Conservation (phyloP, 257 asterid genomes). For the Mentha longifolia region DNA sequence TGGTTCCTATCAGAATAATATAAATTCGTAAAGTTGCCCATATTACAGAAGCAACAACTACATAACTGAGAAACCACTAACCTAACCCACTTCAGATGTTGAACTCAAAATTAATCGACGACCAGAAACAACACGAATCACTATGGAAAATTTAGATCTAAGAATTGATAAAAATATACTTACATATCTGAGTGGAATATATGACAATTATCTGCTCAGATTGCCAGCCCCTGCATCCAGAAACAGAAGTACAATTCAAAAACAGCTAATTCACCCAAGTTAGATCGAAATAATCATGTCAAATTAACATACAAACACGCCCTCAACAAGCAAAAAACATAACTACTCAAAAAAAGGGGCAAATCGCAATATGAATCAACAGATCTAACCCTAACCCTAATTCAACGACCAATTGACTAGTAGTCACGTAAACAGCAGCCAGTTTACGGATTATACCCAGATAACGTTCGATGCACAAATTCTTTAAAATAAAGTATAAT, state of each 20-base stretch:
- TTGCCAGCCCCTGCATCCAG: conserved; percentile 34
- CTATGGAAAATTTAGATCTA: conserved; percentile 22
- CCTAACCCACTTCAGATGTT: conserved; percentile 9
- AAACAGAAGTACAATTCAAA: conserved; percentile 21
- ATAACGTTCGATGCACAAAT: conserved; percentile 1
- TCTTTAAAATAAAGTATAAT: conserved; percentile 16
- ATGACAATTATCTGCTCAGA: conserved; percentile 34
- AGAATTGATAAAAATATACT: conserved; percentile 12
- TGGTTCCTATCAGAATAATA: not conserved
- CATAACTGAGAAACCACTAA: not conserved
- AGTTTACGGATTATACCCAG: conserved; percentile 14
- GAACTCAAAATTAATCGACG: not conserved
- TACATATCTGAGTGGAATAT: conserved; percentile 28
- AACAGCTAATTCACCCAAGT: not conserved
- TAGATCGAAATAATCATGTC: conserved; percentile 25
- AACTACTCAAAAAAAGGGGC: not conserved
- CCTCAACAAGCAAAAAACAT: conserved; percentile 14
- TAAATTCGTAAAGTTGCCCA: conserved; percentile 4
- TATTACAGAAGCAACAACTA: conserved; percentile 20
- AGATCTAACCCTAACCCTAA: conserved; percentile 60
- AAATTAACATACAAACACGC: conserved; percentile 1
- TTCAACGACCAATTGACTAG: conserved; percentile 36
- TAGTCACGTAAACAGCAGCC: conserved; percentile 25
- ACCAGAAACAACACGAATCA: conserved; percentile 18
- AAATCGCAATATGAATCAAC: conserved; percentile 30